Percentiles rank a stretch among this genome's conserved stretches.
phyloP scores from a whole-genome alignment of 257 asterid genomes.

The Striga asiatica region DNA sequence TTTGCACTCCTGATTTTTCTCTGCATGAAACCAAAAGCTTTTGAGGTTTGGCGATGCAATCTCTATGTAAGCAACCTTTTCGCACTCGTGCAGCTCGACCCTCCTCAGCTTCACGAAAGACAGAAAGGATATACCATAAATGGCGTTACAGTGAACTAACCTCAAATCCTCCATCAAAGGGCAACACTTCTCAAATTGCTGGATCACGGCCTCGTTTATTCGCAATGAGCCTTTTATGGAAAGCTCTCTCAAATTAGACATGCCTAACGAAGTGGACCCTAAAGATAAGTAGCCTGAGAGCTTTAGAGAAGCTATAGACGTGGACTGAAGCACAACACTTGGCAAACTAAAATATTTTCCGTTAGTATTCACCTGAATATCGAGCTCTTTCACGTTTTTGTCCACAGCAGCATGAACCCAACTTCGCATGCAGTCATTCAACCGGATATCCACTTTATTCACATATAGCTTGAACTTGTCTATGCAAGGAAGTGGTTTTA shows the following conservation, averaged over 20 bases:
- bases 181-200: conserved; percentile 24
- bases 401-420: conserved; percentile 27
- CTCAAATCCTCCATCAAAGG: conserved; percentile 43
- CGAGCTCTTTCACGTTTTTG: conserved; percentile 38
- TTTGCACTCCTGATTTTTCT: too few species aligned
- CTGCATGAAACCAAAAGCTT: too few species aligned
- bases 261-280: neutral
- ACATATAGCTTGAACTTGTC: conserved; percentile 28
- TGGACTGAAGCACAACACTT: neutral
- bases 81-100: conserved; percentile 33
- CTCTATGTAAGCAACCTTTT: conserved; percentile 6
- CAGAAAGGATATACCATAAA: conserved; percentile 12
- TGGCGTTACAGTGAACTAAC: conserved; percentile 18
- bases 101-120: conserved; percentile 26
- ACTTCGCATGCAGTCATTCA: neutral
- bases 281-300: conserved; percentile 4
- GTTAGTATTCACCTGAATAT: conserved; percentile 10
- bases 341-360: neutral
- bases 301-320: conserved; percentile 28
- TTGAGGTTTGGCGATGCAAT: conserved; percentile 16
- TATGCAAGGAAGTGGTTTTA: conserved; percentile 19
- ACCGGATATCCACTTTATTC: neutral
- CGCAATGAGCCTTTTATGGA: conserved; percentile 18
- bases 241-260: conserved; percentile 25
- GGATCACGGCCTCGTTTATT: neutral